Evolutionary conservation across 306 rosid genomes (phyloP).

Genomic region (Prunus campanulata): DNA sequence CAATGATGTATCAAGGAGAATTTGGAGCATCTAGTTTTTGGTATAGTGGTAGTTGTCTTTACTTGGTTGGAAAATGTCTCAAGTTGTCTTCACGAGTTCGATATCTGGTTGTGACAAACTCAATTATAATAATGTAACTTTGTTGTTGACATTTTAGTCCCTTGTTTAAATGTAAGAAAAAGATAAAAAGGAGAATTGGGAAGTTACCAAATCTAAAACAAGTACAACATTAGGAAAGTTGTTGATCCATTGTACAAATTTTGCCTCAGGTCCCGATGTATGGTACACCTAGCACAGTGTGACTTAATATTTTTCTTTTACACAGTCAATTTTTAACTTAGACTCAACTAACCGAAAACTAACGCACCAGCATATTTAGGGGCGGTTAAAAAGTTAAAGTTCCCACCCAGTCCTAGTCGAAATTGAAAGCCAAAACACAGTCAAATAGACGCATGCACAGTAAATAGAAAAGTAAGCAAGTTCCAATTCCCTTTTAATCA

Average conservation of each 20-base stretch:
- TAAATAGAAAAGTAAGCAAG: not conserved
- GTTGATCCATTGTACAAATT: too few species aligned
- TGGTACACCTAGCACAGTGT: too few species aligned
- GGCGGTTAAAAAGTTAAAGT: not conserved
- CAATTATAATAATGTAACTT: too few species aligned
- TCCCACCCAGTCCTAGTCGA: not conserved
- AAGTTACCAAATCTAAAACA: too few species aligned
- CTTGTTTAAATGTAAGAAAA: too few species aligned
- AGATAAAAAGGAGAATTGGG: too few species aligned
- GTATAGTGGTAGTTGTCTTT: not conserved
- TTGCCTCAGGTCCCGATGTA: too few species aligned
- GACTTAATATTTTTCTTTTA: too few species aligned
- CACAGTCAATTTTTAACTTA: not conserved
- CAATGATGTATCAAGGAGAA: too few species aligned
- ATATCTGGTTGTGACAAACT: too few species aligned
- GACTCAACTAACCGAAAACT: not conserved
- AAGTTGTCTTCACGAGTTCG: not conserved
- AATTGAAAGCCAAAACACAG: not conserved
- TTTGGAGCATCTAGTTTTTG: not conserved
- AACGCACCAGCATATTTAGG: not conserved
- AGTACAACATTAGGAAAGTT: too few species aligned
- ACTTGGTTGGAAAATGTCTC: not conserved
- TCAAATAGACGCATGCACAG: not conserved
- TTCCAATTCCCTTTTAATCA: not conserved
- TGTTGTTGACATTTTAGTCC: too few species aligned